Evolutionary conservation across 2,329 filamentous ascomycete genomes (phyloP).

Genomic region (Didymella arachidicola): DNA sequence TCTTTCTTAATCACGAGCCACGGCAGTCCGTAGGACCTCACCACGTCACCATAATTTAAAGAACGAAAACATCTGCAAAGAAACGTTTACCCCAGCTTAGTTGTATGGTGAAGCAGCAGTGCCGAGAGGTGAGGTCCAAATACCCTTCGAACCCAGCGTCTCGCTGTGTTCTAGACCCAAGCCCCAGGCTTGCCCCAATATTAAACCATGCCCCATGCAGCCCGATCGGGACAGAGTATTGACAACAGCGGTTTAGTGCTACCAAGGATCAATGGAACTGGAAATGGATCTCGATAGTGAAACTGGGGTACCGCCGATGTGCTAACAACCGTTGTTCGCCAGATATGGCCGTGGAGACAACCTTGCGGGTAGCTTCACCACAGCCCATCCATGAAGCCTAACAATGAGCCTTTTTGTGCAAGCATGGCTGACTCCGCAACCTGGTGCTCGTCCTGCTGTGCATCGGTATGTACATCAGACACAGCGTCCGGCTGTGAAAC

Average conservation of each 20-base stretch:
- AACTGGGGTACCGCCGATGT: conserved; percentile 13
- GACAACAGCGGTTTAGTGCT: conserved; percentile 3
- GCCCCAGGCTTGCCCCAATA: conserved; percentile 8
- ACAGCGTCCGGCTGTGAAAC: neutral
- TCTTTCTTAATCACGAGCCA: conserved; percentile 10
- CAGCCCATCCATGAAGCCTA: neutral
- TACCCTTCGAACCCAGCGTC: conserved; percentile 5
- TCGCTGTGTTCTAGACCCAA: conserved; percentile 12
- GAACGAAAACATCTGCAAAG: conserved; percentile 12
- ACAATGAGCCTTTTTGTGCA: neutral
- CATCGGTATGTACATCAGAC: neutral
- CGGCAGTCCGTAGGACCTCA: conserved; percentile 14
- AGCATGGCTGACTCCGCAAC: neutral
- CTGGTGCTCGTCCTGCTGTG: neutral
- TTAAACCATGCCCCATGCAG: conserved; percentile 8
- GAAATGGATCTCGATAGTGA: neutral
- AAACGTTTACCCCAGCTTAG: neutral
- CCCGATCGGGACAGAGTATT: neutral
- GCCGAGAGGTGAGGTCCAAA: conserved; percentile 10
- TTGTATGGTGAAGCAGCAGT: neutral
- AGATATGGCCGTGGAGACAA: neutral
- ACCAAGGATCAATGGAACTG: neutral
- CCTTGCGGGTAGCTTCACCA: neutral
- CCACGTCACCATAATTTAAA: neutral
- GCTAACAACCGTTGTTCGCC: conserved; percentile 2